Base-by-base conservation (phyloP, 2,329 filamentous ascomycete species). In the Hypoxylon rubiginosum region DNA sequence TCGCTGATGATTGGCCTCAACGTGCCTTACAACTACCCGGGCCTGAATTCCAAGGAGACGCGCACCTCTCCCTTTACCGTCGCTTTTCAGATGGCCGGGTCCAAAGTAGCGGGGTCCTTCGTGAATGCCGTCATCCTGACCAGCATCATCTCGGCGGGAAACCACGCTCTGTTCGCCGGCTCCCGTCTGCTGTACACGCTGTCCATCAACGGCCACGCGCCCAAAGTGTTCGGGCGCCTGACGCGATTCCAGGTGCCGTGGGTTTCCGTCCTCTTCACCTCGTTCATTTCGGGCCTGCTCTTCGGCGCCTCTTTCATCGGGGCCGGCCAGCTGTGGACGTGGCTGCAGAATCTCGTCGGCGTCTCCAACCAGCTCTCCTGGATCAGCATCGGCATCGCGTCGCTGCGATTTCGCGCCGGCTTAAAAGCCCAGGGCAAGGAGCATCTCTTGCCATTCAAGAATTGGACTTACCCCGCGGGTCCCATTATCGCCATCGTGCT, bases 361-460 rank as follows among this genome's bases (percentile, higher is more conserved):
- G 89, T 91, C 0, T 90, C 88, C 0, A 91, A 90, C 74, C 89
- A 91, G 77, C 78, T 91, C 4, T 87, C 86, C 53, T 91, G 89
- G 88, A 85, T 87, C 69, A 83, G 86, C 60, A 91, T 91, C 63
- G 85, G 88, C 6, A 81, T 91, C 58, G 85, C 89, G 0, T 90
- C 87, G 0, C 78, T 91, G n/a, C 87, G 89, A 26, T 91, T 91
- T 80, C 86, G 89, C 26, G 78, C 81, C 3, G 89, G 82, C 3
- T 78, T 91, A 58, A 80, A 81, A 50, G 74, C 78, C 1, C 89
- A 91, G 68, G 85, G 84, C n/a, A 84, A 88, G 52, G 86, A 87
- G 7, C 85, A 90, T 63, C 81, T 86, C 0, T 81, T 91, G 0
- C 88, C 89, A 0, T 91, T 88, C 78, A 86, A 84, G 65, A 91